Percentiles rank a stretch among this genome's conserved stretches.
These are phyloP conservation scores for Amoeboaphelidium occidentale DNA, from an alignment of 371 early-diverging fungal genomes.

Conservation along the genomic window DNA sequence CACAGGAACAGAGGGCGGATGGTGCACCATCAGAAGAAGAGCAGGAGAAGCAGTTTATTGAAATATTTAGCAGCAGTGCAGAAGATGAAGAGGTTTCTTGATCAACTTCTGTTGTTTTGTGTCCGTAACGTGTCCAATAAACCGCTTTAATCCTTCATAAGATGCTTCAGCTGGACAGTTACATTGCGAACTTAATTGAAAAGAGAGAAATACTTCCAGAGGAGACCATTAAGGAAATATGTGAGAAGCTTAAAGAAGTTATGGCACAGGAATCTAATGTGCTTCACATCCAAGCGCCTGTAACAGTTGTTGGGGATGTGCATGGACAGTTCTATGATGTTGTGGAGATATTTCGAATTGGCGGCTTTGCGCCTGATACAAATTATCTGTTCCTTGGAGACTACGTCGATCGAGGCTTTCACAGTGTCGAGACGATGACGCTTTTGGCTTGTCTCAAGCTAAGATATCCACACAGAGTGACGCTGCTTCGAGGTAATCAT, in stretches of 20 bases:
- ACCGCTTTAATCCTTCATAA: too few relatives aligned
- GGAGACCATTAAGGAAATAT: too few relatives aligned
- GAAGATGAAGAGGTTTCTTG: too few relatives aligned
- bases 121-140: too few relatives aligned
- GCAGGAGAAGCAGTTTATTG: too few relatives aligned
- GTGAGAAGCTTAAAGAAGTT: constrained; percentile 60
- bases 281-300: constrained; percentile 55
- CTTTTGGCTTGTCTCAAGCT: constrained; percentile 68
- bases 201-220: too few relatives aligned
- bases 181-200: too few relatives aligned
- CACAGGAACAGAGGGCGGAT: too few relatives aligned
- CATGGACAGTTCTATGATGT: constrained; percentile 85
- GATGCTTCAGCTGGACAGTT: too few relatives aligned
- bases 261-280: constrained; percentile 77
- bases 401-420: constrained; percentile 90
- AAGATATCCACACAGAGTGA: constrained; percentile 72
- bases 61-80: too few relatives aligned
- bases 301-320: constrained; percentile 65
- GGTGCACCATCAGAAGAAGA: too few relatives aligned
- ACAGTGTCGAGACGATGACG: constrained; percentile 81
- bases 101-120: too few relatives aligned
- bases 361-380: constrained; percentile 69
- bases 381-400: constrained; percentile 93
- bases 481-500: constrained; percentile 90
- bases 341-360: constrained; percentile 79